Conservation (phyloP, 257 asterid genomes). For the Solanum sparsipilum region DNA sequence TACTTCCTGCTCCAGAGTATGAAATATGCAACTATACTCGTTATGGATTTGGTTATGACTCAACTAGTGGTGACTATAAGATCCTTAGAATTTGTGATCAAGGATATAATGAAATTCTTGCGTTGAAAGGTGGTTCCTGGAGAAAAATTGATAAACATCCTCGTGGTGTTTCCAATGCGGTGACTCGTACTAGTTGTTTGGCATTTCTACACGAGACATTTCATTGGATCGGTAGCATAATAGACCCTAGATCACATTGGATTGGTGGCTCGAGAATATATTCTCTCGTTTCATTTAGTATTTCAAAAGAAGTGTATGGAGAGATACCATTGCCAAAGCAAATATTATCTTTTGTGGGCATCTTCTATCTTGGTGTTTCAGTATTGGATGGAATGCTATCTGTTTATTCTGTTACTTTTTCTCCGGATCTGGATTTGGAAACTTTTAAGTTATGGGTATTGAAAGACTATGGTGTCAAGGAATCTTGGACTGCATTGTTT, state of each 20-base stretch:
- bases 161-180: background rate
- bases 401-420: too few relatives aligned
- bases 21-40: background rate
- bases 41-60: background rate
- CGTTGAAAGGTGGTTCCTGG: background rate
- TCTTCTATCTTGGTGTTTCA: too few relatives aligned
- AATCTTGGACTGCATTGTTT: too few relatives aligned
- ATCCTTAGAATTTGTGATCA: background rate
- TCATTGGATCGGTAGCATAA: background rate
- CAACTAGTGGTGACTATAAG: background rate
- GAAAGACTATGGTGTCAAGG: too few relatives aligned
- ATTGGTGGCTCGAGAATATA: too few relatives aligned
- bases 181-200: background rate
- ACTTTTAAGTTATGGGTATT: too few relatives aligned
- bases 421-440: too few relatives aligned
- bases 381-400: too few relatives aligned
- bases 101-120: background rate
- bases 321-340: too few relatives aligned
- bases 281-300: too few relatives aligned
- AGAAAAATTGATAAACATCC: background rate
- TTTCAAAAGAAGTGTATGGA: too few relatives aligned
- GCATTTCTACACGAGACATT: background rate
- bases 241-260: background rate
- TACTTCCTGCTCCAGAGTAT: background rate
- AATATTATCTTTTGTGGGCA: too few relatives aligned